A percentile compares a stretch with the other conserved stretches of the same genome.
Evolutionary conservation across 139 green algal genomes (phyloP).

Genomic region (Picochlorum sp.): DNA sequence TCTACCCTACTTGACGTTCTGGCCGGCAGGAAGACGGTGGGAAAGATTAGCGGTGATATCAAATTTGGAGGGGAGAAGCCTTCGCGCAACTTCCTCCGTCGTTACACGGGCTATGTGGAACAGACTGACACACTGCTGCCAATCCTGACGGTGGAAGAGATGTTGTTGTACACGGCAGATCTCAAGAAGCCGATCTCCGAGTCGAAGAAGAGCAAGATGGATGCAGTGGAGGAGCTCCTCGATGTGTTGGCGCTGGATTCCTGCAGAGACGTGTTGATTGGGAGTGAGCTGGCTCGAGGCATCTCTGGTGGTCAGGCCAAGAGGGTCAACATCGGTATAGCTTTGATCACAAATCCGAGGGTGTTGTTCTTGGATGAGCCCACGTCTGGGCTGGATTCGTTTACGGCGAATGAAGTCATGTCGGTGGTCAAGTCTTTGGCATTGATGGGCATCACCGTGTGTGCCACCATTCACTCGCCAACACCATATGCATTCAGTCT

Average conservation of each 20-base stretch:
- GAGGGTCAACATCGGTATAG: slow-evolving; percentile 42
- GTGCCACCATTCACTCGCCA: slow-evolving; percentile 57
- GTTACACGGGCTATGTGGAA: slow-evolving; percentile 42
- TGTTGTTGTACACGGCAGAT: slow-evolving; percentile 74
- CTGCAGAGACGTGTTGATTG: slow-evolving; percentile 28
- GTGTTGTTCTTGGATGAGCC: slow-evolving; percentile 67
- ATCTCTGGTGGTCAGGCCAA: slow-evolving; percentile 35
- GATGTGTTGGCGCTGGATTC: slow-evolving; percentile 35
- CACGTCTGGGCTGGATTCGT: slow-evolving; percentile 60
- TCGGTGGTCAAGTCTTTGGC: slow-evolving; percentile 39
- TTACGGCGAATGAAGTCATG: slow-evolving; percentile 59
- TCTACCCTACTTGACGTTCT: slow-evolving; percentile 55
- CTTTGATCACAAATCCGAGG: slow-evolving; percentile 47
- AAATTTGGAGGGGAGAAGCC: slow-evolving; percentile 24
- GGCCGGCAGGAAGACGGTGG: slow-evolving; percentile 37
- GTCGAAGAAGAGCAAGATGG: slow-evolving; percentile 36
- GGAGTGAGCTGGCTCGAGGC: slow-evolving; percentile 8
- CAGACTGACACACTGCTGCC: slow-evolving; percentile 51
- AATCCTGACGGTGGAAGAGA: slow-evolving; percentile 51
- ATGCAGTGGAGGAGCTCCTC: slow-evolving; percentile 47
- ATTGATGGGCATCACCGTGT: slow-evolving; percentile 47
- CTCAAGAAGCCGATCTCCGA: slow-evolving; percentile 50
- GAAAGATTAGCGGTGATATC: slow-evolving; percentile 21
- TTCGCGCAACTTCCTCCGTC: slow-evolving; percentile 24
- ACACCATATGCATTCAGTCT: slow-evolving; percentile 49